Base-by-base conservation (phyloP, 1,284 basidiomycete species). In the Laetiporus sulphureus region DNA sequence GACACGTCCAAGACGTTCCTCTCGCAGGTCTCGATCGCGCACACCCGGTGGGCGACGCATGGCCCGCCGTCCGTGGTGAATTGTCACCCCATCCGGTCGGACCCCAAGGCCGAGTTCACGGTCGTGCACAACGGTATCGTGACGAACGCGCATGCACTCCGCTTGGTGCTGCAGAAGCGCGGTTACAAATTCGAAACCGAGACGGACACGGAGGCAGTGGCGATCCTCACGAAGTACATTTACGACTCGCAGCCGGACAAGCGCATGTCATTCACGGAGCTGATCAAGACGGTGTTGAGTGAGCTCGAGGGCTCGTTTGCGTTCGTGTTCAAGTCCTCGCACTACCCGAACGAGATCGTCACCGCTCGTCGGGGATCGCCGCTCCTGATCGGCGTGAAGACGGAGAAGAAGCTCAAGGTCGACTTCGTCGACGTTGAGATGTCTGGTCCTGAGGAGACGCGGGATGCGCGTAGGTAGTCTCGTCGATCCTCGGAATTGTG, bases 1-100 rank as follows among this genome's bases (percentile, higher is more conserved):
- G 82, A 98, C 67, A 83, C 91, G 54, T 68, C 73, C 62, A 94
- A 91, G 73, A 76, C 80, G 25, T 89, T 85, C 64, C 63, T 92
- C 46, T 84, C 84, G 40, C 94, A 97, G 68, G 91, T 93, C 40
- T 92, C 91, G 39, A 98, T 99, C 68, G 96, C 95, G 20, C 96
- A 99, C 73, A 99, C 96, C 13, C 91, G 96, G 51, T 99, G 96
- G 96, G 96, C 96, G 3, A 99, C 96, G n/a, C 96, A 99, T 64
- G 96, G 96, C 48, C 82, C 86, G 38, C 91, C 91, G 22, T 87
- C 83, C 22, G 77, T 83, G 41, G 64, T 75, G 57, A 99, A 99
- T 72, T 99, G 95, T 69, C 96, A 99, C 67, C 96, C 96, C 46
- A 83, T 98, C 62, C 84, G 85, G 55, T 91, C 88, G 29, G 93